Base-by-base conservation (phyloP, 2,329 filamentous ascomycete species). In the Epichloe uncinata region DNA sequence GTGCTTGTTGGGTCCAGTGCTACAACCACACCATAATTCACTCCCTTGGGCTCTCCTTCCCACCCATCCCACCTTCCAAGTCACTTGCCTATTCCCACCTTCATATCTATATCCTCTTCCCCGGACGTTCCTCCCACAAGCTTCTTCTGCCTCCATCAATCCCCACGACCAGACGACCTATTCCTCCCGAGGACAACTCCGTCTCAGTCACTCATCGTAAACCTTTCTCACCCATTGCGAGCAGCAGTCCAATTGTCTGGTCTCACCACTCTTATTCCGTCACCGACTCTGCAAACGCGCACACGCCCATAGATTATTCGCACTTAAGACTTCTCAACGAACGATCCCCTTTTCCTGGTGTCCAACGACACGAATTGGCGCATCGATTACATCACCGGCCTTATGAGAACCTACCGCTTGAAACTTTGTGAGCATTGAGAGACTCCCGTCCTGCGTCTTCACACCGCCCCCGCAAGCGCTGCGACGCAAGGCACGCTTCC, bases 71-170 rank as follows among this genome's bases (percentile, higher is more conserved):
- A 53, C 54, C 45, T 49, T 46, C 43, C 50, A 37, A 42, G 16
- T 44, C 46, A 49, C 45, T 45, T 41, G 26, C 4, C 49, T 43
- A 43, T 36, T 45, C 48, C 40, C 45, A 52, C 48, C 45, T 36
- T 47, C 48, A 54, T 55, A 53, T 52, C 42, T 50, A 47, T 50
- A 45, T 50, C 49, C 22, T 49, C 50, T 51, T 51, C 54, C 52
- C 54, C 50, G 47, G 52, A 49, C 42, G 35, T 46, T 37, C 49
- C 34, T 47, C 34, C 9, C 26, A 26, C 20, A 42, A 13, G 8
- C 35, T 9, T 8, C 45, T 20, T 42, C 26, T 16, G 47, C 36
- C 36, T 40, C 43, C 43, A 44, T 45, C 45, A 33, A 50, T 37
- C 22, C 18, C 18, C 20, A 42, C 51, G 46, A 40, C 43, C 20